Conservation (phyloP, 176 grass and related monocot genomes). For the Neostapfia colusana region DNA sequence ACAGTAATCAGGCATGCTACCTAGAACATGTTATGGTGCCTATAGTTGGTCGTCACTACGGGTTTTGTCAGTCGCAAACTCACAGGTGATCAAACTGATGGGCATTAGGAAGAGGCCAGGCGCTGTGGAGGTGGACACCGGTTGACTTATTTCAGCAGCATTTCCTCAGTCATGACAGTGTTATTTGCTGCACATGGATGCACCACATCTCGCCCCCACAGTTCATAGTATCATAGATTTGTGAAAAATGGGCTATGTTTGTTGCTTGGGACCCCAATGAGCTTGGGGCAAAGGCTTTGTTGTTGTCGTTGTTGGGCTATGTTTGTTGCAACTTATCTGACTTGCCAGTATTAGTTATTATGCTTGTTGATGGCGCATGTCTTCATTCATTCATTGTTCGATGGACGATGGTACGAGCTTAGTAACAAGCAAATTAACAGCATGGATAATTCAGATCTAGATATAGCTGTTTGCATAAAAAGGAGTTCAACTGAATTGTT, state of each 20-base stretch:
- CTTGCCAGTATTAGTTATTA: background rate
- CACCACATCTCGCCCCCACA: background rate
- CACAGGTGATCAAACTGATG: background rate
- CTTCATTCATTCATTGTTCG: background rate
- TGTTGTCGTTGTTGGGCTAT: too few relatives aligned
- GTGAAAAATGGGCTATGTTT: background rate
- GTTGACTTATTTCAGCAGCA: background rate
- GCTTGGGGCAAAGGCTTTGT: too few relatives aligned
- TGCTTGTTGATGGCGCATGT: background rate
- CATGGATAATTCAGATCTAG: background rate
- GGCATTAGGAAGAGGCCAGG: background rate
- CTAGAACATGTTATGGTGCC: too few relatives aligned
- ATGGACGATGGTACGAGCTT: background rate
- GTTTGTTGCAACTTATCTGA: slow-evolving; percentile 4
- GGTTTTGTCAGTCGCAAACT: background rate
- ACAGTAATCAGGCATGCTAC: too few relatives aligned
- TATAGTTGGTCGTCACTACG: background rate
- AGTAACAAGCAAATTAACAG: background rate
- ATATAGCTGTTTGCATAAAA: background rate
- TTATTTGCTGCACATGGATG: background rate
- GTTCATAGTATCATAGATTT: background rate
- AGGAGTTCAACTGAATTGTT: background rate
- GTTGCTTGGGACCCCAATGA: too few relatives aligned
- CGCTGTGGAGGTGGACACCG: background rate
- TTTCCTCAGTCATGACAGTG: background rate